These are phyloP conservation scores for Mortierella sp. DNA, from an alignment of 371 early-diverging fungal species.

Conservation along the genomic window DNA sequence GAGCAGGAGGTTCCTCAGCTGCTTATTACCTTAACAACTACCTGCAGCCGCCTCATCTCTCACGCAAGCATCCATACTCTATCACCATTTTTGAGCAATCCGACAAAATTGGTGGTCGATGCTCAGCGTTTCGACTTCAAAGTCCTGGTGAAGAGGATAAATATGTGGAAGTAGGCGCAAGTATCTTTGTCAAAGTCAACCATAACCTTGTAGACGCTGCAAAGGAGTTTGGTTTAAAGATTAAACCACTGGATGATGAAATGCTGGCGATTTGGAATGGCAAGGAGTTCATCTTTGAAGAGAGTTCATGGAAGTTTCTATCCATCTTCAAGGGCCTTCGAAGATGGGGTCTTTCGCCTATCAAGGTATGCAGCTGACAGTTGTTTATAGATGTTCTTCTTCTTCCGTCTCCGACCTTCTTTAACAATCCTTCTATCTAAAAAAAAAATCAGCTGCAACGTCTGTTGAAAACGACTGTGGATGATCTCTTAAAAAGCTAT, in stretches of 20 bases:
- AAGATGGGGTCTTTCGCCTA: conserved; percentile 65
- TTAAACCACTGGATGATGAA: conserved; percentile 41
- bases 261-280: conserved; percentile 69
- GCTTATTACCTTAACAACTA: conserved; percentile 68
- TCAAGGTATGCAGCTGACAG: conserved; percentile 57
- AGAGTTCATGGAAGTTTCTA: conserved; percentile 62
- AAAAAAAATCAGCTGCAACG: conserved; percentile 18
- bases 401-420: not conserved
- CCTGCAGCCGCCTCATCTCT: conserved; percentile 48
- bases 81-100: conserved; percentile 68
- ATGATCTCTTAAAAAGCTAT: conserved; percentile 44
- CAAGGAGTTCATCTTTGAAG: conserved; percentile 62
- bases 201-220: conserved; percentile 67
- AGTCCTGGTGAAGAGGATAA: conserved; percentile 54
- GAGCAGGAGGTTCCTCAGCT: conserved; percentile 72
- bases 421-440: not conserved
- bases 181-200: conserved; percentile 73
- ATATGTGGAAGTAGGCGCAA: conserved; percentile 70
- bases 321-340: conserved; percentile 60
- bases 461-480: conserved; percentile 23
- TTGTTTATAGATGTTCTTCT: not conserved
- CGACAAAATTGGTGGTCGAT: conserved; percentile 68
- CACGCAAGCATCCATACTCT: conserved; percentile 37
- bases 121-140: conserved; percentile 60
- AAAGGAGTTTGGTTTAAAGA: conserved; percentile 64